A percentile compares a stretch with the other conserved stretches of the same genome.
These are phyloP conservation scores for Yueomyces sp. DNA, from an alignment of 1,139 yeast genomes.

Conservation along the genomic window DNA sequence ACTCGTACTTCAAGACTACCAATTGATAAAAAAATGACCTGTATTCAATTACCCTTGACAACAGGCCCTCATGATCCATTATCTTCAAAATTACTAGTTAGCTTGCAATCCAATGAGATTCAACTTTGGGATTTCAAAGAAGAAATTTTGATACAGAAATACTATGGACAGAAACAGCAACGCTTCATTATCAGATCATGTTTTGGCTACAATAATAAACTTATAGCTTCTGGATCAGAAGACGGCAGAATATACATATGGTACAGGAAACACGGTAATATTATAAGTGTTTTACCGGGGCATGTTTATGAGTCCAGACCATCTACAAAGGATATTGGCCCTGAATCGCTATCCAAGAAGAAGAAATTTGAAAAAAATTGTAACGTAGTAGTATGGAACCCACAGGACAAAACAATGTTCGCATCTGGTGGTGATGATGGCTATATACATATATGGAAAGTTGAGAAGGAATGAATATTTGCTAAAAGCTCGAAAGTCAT, in stretches of 20 bases:
- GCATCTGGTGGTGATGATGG: conserved; percentile 83
- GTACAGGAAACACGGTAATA: conserved; percentile 64
- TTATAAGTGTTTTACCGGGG: conserved; percentile 49
- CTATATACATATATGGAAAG: conserved; percentile 54
- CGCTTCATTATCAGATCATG: conserved; percentile 64
- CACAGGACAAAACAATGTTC: conserved; percentile 40
- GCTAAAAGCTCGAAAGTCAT: too few relatives aligned
- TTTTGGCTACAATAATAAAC: conserved; percentile 61
- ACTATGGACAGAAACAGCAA: conserved; percentile 60
- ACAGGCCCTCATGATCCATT: conserved; percentile 5
- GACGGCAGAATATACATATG: conserved; percentile 72
- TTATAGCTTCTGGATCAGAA: conserved; percentile 72
- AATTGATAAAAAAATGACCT: conserved; percentile 35
- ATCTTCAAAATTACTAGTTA: conserved; percentile 37
- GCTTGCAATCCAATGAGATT: conserved; percentile 64
- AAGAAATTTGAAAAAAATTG: conserved; percentile 20
- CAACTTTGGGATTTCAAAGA: conserved; percentile 62
- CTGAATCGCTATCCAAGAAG: conserved; percentile 4
- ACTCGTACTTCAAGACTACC: conserved; percentile 13
- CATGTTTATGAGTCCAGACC: conserved; percentile 29
- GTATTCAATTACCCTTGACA: conserved; percentile 31
- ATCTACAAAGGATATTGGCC: not conserved
- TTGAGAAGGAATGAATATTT: conserved; percentile 1
- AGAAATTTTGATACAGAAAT: conserved; percentile 43
- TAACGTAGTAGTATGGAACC: conserved; percentile 57